Evolutionary conservation across 495 filamentous ascomycete species (phyloP).

Genomic region (Cladorrhinum samala): DNA sequence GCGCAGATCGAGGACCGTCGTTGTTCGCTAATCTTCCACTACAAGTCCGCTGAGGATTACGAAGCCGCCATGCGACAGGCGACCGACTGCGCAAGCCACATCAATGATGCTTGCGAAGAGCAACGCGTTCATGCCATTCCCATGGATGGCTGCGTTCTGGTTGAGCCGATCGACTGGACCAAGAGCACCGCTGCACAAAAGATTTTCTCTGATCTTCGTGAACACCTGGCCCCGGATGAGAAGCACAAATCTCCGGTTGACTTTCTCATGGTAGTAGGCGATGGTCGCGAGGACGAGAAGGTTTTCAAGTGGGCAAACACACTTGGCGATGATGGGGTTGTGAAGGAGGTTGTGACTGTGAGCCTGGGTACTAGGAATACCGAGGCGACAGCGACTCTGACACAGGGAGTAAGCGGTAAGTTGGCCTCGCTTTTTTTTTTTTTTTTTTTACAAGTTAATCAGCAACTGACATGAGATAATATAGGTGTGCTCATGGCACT

Average conservation of each 20-base stretch:
- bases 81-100: slow-evolving; percentile 80
- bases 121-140: slow-evolving; percentile 80
- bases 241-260: slow-evolving; percentile 51
- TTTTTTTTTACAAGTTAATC: neutral
- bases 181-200: slow-evolving; percentile 73
- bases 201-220: slow-evolving; percentile 57
- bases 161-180: slow-evolving; percentile 74
- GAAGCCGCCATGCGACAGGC: slow-evolving; percentile 67
- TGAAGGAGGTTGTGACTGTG: slow-evolving; percentile 72
- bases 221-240: slow-evolving; percentile 32
- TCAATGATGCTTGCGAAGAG: slow-evolving; percentile 82
- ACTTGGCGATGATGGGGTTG: slow-evolving; percentile 44
- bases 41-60: slow-evolving; percentile 71
- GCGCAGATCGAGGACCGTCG: slow-evolving; percentile 79
- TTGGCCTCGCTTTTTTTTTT: slow-evolving; percentile 1
- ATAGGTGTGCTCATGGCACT: slow-evolving; percentile 42
- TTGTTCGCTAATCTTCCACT: slow-evolving; percentile 83
- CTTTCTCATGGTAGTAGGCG: slow-evolving; percentile 80
- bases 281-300: slow-evolving; percentile 85
- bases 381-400: slow-evolving; percentile 76
- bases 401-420: slow-evolving; percentile 83
- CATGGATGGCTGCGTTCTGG: slow-evolving; percentile 66
- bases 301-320: slow-evolving; percentile 91
- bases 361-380: slow-evolving; percentile 80
- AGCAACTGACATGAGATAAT: neutral